A percentile compares a stretch with the other conserved stretches of the same genome.
Conservation (phyloP, 805 yeast species). For the Pichia sporocuriosa region DNA sequence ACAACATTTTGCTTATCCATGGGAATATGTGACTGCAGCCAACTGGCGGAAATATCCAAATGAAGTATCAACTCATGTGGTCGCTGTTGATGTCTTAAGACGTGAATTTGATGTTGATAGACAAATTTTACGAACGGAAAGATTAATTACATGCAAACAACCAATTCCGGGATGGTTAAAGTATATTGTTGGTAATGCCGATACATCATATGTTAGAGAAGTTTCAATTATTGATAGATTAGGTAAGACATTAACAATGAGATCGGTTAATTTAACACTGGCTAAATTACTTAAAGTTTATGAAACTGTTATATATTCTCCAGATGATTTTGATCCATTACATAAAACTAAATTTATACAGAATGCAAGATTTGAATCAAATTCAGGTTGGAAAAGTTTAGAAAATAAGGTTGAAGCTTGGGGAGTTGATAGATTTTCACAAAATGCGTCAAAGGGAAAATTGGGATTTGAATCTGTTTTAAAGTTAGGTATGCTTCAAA, state of each 20-base stretch:
- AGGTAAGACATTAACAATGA: constrained; percentile 59
- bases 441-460: constrained; percentile 79
- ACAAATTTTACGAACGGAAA: constrained; percentile 64
- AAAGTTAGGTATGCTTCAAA: constrained; percentile 20
- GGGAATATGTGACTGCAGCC: constrained; percentile 94
- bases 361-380: constrained; percentile 84
- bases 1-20: constrained; percentile 71
- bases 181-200: constrained; percentile 63
- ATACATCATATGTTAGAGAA: constrained; percentile 78
- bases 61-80: constrained; percentile 84
- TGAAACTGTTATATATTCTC: constrained; percentile 79
- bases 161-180: constrained; percentile 78
- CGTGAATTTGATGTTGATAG: constrained; percentile 55
- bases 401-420: constrained; percentile 87
- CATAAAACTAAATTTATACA: constrained; percentile 62
- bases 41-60: constrained; percentile 98
- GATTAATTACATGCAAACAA: constrained; percentile 85
- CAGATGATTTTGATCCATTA: constrained; percentile 49
- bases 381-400: constrained; percentile 58
- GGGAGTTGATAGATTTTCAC: constrained; percentile 82
- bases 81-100: constrained; percentile 82
- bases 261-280: constrained; percentile 84
- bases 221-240: constrained; percentile 75
- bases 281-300: constrained; percentile 66
- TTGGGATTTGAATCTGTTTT: constrained; percentile 81